Base-by-base conservation (phyloP, 257 asterid genomes). In the Pogostemon cablin region DNA sequence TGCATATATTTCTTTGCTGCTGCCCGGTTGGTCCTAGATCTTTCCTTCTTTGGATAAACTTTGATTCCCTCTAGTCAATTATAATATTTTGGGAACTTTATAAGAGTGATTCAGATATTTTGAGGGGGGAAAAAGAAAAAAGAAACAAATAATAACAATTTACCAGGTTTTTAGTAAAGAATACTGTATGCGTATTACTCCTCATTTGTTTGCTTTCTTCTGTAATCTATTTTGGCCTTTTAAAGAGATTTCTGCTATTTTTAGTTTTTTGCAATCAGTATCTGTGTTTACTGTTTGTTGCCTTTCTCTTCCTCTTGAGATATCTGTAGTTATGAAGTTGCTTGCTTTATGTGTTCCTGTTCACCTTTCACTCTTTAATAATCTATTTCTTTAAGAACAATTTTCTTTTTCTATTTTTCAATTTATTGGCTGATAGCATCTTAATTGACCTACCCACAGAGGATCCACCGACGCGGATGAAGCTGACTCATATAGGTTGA, bases 401-500 rank as follows among this genome's bases (percentile, higher is more conserved):
- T n/a, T 40, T 54, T 68, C 9, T 54, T 39, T 60, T 68, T 52
- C 44, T 25, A 25, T 25, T 25, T 25, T 25, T 12, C 39, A 5
- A 72, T 35, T 52, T 43, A 40, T 65, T 58, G 47, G 48, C 71
- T 75, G 54, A 71, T 68, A n/a, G 50, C 75, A 39, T 53, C 47
- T 50, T 49, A 12, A 55, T 72, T 71, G 4, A 10, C n/a, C 11
- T 50, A 32, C 47, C 12, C 69, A 67, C 72, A 86, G 87, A 60
- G 83, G 77, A 67, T 48, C 64, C 46, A 62, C 69, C 56, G 79
- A 72, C 79, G 88, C 71, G 74, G 64, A 62, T 69, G 83, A 63
- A 35, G 83, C 83, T 39, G 83, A 86, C 72, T 79, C 84, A 63
- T 63, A 74, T 55, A 83, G 80, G 84, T 81, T 73, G 77, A 77